These are phyloP conservation scores for Ilex asprella DNA, from an alignment of 257 asterid species.

Conservation along the genomic window DNA sequence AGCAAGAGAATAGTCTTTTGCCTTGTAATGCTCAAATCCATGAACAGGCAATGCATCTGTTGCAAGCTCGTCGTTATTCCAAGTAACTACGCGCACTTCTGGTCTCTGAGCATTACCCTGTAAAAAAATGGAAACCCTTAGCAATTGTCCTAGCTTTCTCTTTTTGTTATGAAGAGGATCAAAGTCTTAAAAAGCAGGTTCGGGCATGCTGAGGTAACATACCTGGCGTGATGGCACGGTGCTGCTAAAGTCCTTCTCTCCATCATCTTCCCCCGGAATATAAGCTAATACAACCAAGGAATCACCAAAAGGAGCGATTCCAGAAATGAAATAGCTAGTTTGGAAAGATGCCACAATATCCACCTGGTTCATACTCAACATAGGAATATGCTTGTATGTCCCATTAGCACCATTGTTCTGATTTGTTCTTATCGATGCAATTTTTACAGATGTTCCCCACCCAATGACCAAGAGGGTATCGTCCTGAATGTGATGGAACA, in stretches of 20 bases:
- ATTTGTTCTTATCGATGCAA: slow-evolving; percentile 70
- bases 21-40: slow-evolving; percentile 98
- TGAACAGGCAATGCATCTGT: slow-evolving; percentile 95
- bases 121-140: slow-evolving; percentile 17
- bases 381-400: slow-evolving; percentile 46
- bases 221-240: slow-evolving; percentile 89
- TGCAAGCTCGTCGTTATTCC: slow-evolving; percentile 90
- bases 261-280: slow-evolving; percentile 82
- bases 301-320: slow-evolving; percentile 98
- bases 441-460: slow-evolving; percentile 89
- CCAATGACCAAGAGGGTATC: slow-evolving; percentile 90
- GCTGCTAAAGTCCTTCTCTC: slow-evolving; percentile 73
- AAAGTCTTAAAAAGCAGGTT: too few species aligned
- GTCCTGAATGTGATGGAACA: slow-evolving; percentile 53
- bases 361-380: slow-evolving; percentile 84
- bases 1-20: slow-evolving; percentile 91
- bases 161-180: neutral
- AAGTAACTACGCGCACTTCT: slow-evolving; percentile 90
- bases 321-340: slow-evolving; percentile 90
- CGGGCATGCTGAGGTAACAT: slow-evolving; percentile 12
- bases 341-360: slow-evolving; percentile 96
- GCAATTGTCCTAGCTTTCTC: slow-evolving; percentile 8
- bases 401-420: slow-evolving; percentile 62
- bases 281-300: slow-evolving; percentile 90
- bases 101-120: slow-evolving; percentile 99